Conservation (phyloP, 2,329 filamentous ascomycete genomes). For the Diaporthe citrichinensis region DNA sequence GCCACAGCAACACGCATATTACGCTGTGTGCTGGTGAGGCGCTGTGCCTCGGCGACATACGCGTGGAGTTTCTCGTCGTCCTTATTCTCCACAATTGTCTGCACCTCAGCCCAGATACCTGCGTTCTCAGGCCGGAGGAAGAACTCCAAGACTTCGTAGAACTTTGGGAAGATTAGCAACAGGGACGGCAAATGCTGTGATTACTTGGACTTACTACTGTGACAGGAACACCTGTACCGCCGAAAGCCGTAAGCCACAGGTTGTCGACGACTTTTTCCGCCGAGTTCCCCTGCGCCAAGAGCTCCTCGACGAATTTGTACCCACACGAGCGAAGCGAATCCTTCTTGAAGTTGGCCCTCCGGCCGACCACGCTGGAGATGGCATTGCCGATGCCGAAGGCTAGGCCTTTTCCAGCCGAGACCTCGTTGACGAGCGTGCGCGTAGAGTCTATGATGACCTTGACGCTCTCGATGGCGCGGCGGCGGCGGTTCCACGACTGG, state of each 20-base stretch:
- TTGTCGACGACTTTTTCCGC: conserved; percentile 49
- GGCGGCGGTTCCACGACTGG: conserved; percentile 61
- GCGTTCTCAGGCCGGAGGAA: conserved; percentile 18
- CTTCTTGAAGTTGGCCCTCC: conserved; percentile 50
- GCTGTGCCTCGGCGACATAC: conserved; percentile 58
- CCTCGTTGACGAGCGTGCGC: conserved; percentile 56
- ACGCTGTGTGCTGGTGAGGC: conserved; percentile 57
- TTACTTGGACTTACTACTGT: conserved; percentile 50
- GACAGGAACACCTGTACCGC: conserved; percentile 56
- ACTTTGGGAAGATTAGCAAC: background rate
- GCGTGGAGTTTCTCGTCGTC: conserved; percentile 51
- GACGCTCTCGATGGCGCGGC: conserved; percentile 57
- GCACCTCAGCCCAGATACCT: conserved; percentile 58
- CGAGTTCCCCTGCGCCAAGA: conserved; percentile 48
- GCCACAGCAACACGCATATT: conserved; percentile 50
- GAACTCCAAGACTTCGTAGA: conserved; percentile 26
- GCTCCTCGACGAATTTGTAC: conserved; percentile 54
- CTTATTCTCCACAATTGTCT: conserved; percentile 53
- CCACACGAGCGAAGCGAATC: conserved; percentile 57
- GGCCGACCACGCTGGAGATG: conserved; percentile 41
- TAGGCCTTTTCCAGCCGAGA: conserved; percentile 33
- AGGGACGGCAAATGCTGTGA: accelerated
- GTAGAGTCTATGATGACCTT: conserved; percentile 55
- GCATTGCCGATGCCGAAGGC: background rate
- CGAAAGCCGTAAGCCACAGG: conserved; percentile 58